phyloP scores from a whole-genome alignment of 768 basidiomycete species.

The Lentinula raphanica region DNA sequence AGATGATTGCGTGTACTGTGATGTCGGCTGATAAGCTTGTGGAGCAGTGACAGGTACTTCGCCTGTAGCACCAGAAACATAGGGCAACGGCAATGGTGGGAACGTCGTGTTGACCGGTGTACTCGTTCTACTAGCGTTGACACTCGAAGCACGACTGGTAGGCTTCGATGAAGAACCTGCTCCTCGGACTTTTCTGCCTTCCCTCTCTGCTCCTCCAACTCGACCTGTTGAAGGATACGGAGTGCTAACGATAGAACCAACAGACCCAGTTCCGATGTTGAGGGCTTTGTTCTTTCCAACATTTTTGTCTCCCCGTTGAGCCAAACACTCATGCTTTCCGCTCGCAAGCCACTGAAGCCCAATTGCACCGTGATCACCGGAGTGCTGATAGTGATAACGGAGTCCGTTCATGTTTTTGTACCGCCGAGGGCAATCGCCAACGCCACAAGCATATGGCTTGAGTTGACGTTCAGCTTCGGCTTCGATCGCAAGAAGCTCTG shows the following conservation, averaged over 20 bases:
- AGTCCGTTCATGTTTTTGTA: conserved; percentile 99
- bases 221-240: conserved; percentile 1
- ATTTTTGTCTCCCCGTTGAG: conserved; percentile 3
- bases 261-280: not conserved
- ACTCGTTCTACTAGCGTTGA: conserved; percentile 1
- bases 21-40: not conserved
- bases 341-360: conserved; percentile 81
- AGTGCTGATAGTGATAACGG: conserved; percentile 94
- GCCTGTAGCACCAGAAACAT: not conserved
- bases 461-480: conserved; percentile 79
- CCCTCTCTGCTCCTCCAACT: conserved; percentile 3
- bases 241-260: not conserved
- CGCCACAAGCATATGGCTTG: conserved; percentile 85
- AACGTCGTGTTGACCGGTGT: conserved; percentile 1
- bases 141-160: conserved; percentile 1
- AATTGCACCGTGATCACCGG: conserved; percentile 89
- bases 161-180: conserved; percentile 3
- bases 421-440: conserved; percentile 78
- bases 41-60: not conserved
- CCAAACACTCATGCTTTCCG: conserved; percentile 57
- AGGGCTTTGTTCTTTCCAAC: not conserved
- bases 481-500: conserved; percentile 67
- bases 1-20: not conserved
- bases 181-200: conserved; percentile 1
- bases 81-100: not conserved